Base-by-base conservation (phyloP, 2,329 filamentous ascomycete genomes). In the Hymenoscyphus albidus region DNA sequence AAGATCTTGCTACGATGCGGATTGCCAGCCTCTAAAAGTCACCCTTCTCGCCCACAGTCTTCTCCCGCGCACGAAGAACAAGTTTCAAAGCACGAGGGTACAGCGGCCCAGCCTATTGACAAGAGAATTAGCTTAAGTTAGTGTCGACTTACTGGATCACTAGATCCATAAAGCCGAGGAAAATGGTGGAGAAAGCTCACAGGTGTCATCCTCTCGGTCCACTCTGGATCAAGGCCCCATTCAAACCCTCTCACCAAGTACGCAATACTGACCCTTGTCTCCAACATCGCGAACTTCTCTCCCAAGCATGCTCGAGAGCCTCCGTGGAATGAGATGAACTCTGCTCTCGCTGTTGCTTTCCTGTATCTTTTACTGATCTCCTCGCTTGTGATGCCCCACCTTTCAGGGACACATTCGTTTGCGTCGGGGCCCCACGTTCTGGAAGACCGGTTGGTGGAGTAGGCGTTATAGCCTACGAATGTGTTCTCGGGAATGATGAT, bases 211-310 rank as follows among this genome's bases (percentile, higher is more conserved):
- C 60, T 56, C 22, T 62, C 60, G 13, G 18, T 6, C 60, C 60
- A 62, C 44, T 42, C 39, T 3, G 35, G 35, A 58, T 62, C 60
- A 9, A 62, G 16, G 7, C 38, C 54, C 60, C 60, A 62, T 35
- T 39, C 54, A 58, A 62, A 56, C 13, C 12, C 54, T 38, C 54
- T 62, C 38, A 62, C 51, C 51, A 62, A 38, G 10, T 9, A 32
- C 4, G 14, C 18, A 57, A 48, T 18, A 56, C 35, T 57, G n/a
- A 62, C 39, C 35, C 60, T 56, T 35, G 40, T 57, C 38, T 62
- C 60, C 14, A 62, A 35, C 48, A 62, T 56, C 12, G 60, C 60
- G 38, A 62, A 62, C 60, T 57, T 62, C 54, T 62, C 60, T 3
- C 60, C 60, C 39, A 62, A 58, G 32, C 60, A 62, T 5, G 38